Evolutionary conservation across 164 flowering plant genomes (phyloP), one percentile per base, ranked within the genome.

Genomic region (Pachysandra terminalis): DNA sequence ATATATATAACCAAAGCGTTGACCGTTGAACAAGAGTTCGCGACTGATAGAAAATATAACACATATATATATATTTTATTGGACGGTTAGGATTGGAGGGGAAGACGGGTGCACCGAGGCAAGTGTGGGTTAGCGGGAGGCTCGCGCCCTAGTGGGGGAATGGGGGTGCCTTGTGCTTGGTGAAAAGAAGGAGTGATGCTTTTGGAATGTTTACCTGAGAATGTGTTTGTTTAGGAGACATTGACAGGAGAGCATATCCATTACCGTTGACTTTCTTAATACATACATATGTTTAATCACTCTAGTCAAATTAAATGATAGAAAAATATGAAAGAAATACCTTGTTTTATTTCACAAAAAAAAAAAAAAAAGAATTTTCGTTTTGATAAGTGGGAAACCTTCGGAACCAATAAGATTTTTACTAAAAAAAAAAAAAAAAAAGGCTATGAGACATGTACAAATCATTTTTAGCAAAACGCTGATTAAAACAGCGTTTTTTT

Each of bases 161-260:
- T 77, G 82, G 84, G 79, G n/a, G 41, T 8, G 77, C 79, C 32
- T 79, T 41, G 85, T 86, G 87, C 82, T 83, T 82, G 79, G 74
- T 70, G 83, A 26, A 32, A 65, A n/a, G 53, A 51, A 57, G 17
- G 61, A 24, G 59, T 6, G 71, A 48, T 71, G 70, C 57, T 51
- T 77, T 66, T 77, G 81, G 81, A 80, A 80, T 79, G 82, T 76
- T 65, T 58, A 63, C 63, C 21, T 63, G 72, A 56, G 78, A 71
- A 67, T 74, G 76, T 76, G 77, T 71, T 74, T 64, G 49, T 35
- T 26, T 71, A 80, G 87, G 85, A 79, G 86, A 82, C 86, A 82
- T 25, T 71, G 72, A 83, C 79, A 81, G 72, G 68, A 64, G 71
- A 68, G 79, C 83, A 77, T 67, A 83, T 87, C 80, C 78, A 76